Conservation (phyloP, 306 rosid genomes). For the Cicer cuneatum region DNA sequence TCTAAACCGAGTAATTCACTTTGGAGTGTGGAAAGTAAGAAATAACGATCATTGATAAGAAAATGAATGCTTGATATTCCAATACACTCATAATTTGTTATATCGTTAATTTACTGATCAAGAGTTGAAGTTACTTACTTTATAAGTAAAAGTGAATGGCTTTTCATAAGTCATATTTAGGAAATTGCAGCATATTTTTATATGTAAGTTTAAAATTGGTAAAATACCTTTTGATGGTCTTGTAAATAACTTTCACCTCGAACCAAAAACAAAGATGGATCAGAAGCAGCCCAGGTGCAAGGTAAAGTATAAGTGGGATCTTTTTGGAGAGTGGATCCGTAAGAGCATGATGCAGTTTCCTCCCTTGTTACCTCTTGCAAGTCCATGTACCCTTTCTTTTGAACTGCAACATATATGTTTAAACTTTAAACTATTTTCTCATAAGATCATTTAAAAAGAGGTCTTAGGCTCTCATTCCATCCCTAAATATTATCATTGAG, state of each 20-base stretch:
- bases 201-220: slow-evolving; percentile 4
- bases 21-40: neutral
- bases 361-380: slow-evolving; percentile 62
- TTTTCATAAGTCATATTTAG: neutral
- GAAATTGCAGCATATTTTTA: neutral
- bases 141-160: neutral
- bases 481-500: slow-evolving; percentile 8
- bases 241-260: slow-evolving; percentile 74
- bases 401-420: slow-evolving; percentile 56
- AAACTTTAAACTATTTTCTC: slow-evolving; percentile 28
- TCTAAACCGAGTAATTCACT: neutral
- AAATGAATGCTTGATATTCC: neutral
- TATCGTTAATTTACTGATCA: neutral
- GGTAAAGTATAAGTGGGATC: slow-evolving; percentile 67
- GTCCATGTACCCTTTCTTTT: slow-evolving; percentile 75
- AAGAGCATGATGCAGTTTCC: slow-evolving; percentile 52
- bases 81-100: neutral
- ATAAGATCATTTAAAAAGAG: slow-evolving; percentile 26
- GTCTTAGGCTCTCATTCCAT: neutral
- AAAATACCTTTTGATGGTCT: slow-evolving; percentile 71
- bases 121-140: neutral
- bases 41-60: neutral
- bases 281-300: slow-evolving; percentile 74
- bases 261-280: slow-evolving; percentile 81
- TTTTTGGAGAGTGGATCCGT: slow-evolving; percentile 74